Base-by-base conservation (phyloP, 352 stramenopile species). In the Globisporangium yorkense region DNA sequence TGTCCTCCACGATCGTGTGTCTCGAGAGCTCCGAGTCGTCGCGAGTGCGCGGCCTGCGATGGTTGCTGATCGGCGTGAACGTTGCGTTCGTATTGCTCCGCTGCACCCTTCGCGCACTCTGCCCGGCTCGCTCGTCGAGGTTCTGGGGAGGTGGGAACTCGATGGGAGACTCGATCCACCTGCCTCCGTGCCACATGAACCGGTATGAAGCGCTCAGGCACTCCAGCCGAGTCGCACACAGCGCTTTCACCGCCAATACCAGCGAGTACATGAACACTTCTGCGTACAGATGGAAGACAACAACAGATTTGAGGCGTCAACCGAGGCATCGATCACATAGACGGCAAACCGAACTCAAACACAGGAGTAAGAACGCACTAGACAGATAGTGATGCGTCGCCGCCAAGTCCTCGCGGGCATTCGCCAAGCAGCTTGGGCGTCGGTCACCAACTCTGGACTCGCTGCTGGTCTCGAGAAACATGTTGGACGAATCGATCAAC, bases 201-300 rank as follows among this genome's bases (percentile, higher is more conserved):
- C 77, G 75, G 57, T 84, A 84, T 13, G 77, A 73, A 6, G 70
- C 67, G 31, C 64, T 59, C 2, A 83, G 55, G 4, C 78, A 87
- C 59, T 88, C 75, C 7, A 91, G 61, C 15, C 78, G 71, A 43
- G 72, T 62, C 46, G 70, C 66, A 41, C 75, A 83, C 33, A 78
- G 56, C 6, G 73, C 77, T 57, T 86, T 89, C 3, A 91, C 60
- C 15, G 61, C 61, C 12, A 75, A 80, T 33, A 83, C 73, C 5
- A 87, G 39, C n/a, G 75, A 66, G 50, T 91, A 80, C 31, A 91
- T 54, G 56, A 87, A 78, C 56, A 73, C 66, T 53, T 87, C 78
- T 68, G 65, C 51, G 24, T 55, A 59, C 53, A 13, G 1, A 27
- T 27, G 24, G 24, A 3, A 16, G 2, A 8, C 10, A 62, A 29